Percentiles rank a stretch among this genome's conserved stretches.
Conservation (phyloP, 208 protist species). For the Herpetomonas tarakana region DNA sequence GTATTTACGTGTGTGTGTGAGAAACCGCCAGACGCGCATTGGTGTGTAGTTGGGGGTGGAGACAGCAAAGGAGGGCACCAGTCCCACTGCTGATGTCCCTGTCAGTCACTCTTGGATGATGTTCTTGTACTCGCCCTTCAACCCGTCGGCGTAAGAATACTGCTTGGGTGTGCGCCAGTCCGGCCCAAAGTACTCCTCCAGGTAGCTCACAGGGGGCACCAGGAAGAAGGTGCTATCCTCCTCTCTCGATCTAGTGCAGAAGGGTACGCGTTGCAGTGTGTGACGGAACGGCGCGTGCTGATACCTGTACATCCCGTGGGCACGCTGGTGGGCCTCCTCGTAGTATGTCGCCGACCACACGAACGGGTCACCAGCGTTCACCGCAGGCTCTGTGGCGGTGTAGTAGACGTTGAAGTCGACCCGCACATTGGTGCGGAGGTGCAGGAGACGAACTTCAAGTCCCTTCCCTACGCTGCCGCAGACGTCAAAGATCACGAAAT, state of each 20-base stretch:
- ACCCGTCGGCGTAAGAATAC: constrained; percentile 75
- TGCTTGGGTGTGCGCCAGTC: constrained; percentile 72
- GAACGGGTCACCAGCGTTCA: constrained; percentile 40
- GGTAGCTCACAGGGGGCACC: constrained; percentile 56
- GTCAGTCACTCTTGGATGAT: constrained; percentile 65
- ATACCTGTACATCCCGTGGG: constrained; percentile 86
- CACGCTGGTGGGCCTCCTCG: constrained; percentile 37
- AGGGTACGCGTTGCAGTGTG: constrained; percentile 22
- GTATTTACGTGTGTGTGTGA: too few relatives aligned
- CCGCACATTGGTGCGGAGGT: constrained; percentile 44
- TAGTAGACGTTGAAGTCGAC: constrained; percentile 90
- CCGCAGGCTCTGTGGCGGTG: constrained; percentile 31
- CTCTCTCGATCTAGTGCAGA: constrained; percentile 28
- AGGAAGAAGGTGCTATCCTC: constrained; percentile 22
- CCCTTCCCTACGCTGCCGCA: constrained; percentile 69
- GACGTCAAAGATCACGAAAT: constrained; percentile 69
- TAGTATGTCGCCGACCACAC: constrained; percentile 83
- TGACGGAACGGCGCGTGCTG: constrained; percentile 46
- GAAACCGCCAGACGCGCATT: too few relatives aligned
- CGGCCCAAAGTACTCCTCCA: constrained; percentile 80
- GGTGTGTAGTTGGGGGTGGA: too few relatives aligned
- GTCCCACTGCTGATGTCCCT: too few relatives aligned
- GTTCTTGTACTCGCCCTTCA: constrained; percentile 78
- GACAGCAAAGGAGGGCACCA: too few relatives aligned
- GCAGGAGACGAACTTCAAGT: constrained; percentile 76